Base-by-base conservation (phyloP, 805 yeast species). In the Teunomyces barrocoloradensis region DNA sequence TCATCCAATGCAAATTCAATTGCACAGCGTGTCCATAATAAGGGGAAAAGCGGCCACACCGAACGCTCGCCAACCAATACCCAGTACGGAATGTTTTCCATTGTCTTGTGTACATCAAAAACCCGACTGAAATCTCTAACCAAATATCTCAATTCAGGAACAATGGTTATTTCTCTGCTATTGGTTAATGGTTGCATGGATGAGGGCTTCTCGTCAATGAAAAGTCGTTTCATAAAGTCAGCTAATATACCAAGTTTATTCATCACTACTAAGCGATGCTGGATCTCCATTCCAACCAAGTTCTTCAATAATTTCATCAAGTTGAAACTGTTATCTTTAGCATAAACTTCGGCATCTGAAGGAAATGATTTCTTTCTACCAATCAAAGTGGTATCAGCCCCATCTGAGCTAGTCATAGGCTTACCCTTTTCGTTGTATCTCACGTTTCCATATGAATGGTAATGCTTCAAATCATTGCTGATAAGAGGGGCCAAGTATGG, bases 401-500 rank as follows among this genome's bases (percentile, higher is more conserved):
- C 42, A 17, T 27, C 23, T 17, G 35, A 20, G 5, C 12, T 28
- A 20, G 29, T 20, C 38, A 25, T 11, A 13, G 36, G 29, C 13
- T 36, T 29, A 9, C 43, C 20, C 9, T 37, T 36, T 10, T 44
- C 48, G 12, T 58, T 54, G 49, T 62, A 59, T 32, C 53, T 54
- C 2, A 66, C 52, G 43, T 61, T 60, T 12, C 75, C 72, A 49
- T 68, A 66, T 2, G 64, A 28, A 46, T 75, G 79, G 51, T 78
- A 79, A 60, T 89, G 94, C 59, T 85, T 85, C 58, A 89, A 75
- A 60, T 89, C 97, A 53, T 87, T 85, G 32, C 87, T 82, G 37
- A 94, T 78, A 47, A 92, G 71, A 0, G 98, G 97, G 0, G 97
- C 96, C 56, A 92, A 71, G 59, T 92, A 94, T 0, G 98, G 97